Evolutionary conservation across 1,284 basidiomycete genomes (phyloP).

Genomic region (Ceratobasidium sp.): DNA sequence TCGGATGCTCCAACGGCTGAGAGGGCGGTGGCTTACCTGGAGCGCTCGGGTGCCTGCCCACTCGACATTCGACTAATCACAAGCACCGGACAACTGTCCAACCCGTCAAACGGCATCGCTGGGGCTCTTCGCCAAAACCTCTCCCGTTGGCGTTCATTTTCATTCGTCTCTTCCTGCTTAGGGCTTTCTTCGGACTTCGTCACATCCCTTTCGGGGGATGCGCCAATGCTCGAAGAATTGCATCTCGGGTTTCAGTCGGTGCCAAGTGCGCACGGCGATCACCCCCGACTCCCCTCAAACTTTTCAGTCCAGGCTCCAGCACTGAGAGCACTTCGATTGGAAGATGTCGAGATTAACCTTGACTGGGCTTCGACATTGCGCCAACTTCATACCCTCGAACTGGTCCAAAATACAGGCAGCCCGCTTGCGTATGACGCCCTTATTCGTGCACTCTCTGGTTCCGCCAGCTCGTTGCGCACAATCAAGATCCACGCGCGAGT

Average conservation of each 20-base stretch:
- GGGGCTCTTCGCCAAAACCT: conserved; percentile 16
- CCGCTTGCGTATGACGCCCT: conserved; percentile 32
- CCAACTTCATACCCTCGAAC: conserved; percentile 32
- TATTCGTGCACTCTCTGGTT: conserved; percentile 30
- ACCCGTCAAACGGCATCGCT: conserved; percentile 37
- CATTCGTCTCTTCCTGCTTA: conserved; percentile 30
- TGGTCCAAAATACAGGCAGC: conserved; percentile 34
- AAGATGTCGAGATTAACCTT: conserved; percentile 38
- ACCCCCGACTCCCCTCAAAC: conserved; percentile 38
- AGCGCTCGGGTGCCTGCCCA: conserved; percentile 45
- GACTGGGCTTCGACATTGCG: conserved; percentile 35
- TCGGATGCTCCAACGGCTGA: conserved; percentile 22
- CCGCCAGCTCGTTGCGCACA: conserved; percentile 31
- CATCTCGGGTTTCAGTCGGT: conserved; percentile 36
- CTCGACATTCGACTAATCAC: conserved; percentile 37
- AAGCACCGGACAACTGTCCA: conserved; percentile 21
- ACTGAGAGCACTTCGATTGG: conserved; percentile 24
- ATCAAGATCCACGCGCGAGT: conserved; percentile 39
- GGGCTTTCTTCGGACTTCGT: conserved; percentile 32
- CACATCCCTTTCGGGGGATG: conserved; percentile 38
- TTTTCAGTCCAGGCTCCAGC: conserved; percentile 43
- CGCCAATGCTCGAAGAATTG: conserved; percentile 31
- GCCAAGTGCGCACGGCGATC: conserved; percentile 34
- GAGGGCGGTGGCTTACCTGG: conserved; percentile 39
- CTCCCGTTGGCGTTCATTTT: conserved; percentile 45